phyloP scores from a whole-genome alignment of 2,329 filamentous ascomycete species.

The Didymella sp. region DNA sequence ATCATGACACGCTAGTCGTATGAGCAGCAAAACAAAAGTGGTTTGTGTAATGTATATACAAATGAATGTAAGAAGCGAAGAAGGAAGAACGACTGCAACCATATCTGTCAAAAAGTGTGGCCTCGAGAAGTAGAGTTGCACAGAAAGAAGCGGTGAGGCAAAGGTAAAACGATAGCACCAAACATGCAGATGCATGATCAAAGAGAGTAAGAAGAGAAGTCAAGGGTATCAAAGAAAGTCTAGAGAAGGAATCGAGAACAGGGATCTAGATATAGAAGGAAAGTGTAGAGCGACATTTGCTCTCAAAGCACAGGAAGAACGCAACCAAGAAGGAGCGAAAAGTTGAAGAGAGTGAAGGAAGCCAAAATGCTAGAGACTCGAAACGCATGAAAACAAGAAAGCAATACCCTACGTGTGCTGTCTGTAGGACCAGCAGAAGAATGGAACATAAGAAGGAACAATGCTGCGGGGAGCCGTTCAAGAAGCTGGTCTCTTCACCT shows the following conservation, averaged over 20 bases:
- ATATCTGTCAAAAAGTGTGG: background rate
- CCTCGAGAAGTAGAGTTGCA: background rate
- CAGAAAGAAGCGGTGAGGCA: background rate
- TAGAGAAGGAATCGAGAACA: conserved; percentile 1
- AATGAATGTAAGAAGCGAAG: conserved; percentile 31
- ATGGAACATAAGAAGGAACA: background rate
- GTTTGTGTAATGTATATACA: conserved; percentile 21
- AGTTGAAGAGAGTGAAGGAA: conserved; percentile 26
- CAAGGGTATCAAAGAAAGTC: conserved; percentile 19
- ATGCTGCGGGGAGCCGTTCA: background rate
- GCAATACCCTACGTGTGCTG: conserved; percentile 11
- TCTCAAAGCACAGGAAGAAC: conserved; percentile 5
- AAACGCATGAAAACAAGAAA: conserved; percentile 8
- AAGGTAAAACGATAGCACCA: background rate
- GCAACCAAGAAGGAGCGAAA: conserved; percentile 5
- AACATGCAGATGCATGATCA: conserved; percentile 10
- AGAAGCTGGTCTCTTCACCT: conserved; percentile 39
- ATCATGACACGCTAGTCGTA: background rate
- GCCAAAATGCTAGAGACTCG: conserved; percentile 28
- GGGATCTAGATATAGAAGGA: conserved; percentile 11
- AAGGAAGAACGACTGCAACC: background rate
- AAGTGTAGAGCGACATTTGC: conserved; percentile 7
- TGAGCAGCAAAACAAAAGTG: background rate
- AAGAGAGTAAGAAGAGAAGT: conserved; percentile 10
- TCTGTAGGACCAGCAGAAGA: background rate